Conservation (phyloP, 2,329 filamentous ascomycete genomes). For the Paecilomyces sp. region DNA sequence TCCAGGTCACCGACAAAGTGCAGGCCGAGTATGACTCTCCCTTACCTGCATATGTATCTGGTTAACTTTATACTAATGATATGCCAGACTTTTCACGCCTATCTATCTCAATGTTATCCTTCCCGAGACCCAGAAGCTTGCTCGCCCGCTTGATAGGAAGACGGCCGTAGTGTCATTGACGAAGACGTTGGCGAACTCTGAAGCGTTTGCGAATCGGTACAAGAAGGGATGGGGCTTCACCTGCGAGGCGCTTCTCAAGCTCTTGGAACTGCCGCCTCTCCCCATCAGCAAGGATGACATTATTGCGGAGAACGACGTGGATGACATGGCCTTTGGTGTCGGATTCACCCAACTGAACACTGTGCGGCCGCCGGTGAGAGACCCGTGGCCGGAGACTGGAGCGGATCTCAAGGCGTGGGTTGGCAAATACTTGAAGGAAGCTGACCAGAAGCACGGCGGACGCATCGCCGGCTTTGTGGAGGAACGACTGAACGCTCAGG, state of each 20-base stretch:
- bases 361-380: conserved; percentile 64
- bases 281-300: conserved; percentile 64
- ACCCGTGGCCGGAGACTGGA: conserved; percentile 79
- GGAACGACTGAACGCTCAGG: conserved; percentile 61
- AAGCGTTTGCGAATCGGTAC: conserved; percentile 73
- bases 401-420: conserved; percentile 78
- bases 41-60: background rate
- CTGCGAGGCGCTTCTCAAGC: conserved; percentile 78
- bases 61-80: conserved; percentile 7
- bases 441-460: conserved; percentile 66
- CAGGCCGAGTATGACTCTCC: conserved; percentile 53
- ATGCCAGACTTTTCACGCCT: conserved; percentile 62
- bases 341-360: conserved; percentile 93
- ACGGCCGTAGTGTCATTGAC: conserved; percentile 87
- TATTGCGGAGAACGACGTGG: conserved; percentile 81
- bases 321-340: conserved; percentile 90
- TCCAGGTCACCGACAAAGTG: conserved; percentile 72
- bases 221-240: conserved; percentile 88
- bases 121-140: conserved; percentile 79
- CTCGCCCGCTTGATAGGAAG: conserved; percentile 84
- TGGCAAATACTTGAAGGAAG: conserved; percentile 67
- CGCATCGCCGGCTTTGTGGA: conserved; percentile 64
- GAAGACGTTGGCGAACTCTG: conserved; percentile 81
- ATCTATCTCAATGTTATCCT: conserved; percentile 85
- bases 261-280: conserved; percentile 82